These are phyloP conservation scores for Clavispora phyllophila DNA, from an alignment of 805 yeast genomes.

Conservation along the genomic window DNA sequence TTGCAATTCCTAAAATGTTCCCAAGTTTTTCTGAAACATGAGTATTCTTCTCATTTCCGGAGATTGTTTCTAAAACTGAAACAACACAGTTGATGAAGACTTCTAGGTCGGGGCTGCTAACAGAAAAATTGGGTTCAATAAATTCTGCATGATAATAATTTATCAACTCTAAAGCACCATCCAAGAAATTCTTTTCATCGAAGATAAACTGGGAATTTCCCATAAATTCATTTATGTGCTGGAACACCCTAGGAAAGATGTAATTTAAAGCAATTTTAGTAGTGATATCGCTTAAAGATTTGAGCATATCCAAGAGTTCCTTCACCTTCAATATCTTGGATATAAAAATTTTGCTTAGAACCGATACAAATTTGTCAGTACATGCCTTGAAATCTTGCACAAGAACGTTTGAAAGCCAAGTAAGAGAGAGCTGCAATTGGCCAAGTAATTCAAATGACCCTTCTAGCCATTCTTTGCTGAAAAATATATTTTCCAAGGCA, in stretches of 20 bases:
- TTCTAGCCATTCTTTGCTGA: conserved; percentile 32
- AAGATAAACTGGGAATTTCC: conserved; percentile 29
- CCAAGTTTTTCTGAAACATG: conserved; percentile 14
- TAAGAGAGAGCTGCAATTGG: conserved; percentile 22
- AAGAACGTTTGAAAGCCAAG: conserved; percentile 21
- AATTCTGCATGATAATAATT: conserved; percentile 26
- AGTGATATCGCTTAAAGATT: conserved; percentile 30
- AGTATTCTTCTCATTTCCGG: not conserved
- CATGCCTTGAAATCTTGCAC: conserved; percentile 5
- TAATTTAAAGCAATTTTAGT: conserved; percentile 27
- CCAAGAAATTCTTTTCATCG: conserved; percentile 27
- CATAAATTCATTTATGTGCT: conserved; percentile 31
- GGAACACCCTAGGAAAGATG: conserved; percentile 32
- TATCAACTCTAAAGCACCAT: conserved; percentile 22
- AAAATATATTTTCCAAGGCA: conserved; percentile 21
- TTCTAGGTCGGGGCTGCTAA: conserved; percentile 19
- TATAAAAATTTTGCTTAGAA: conserved; percentile 34
- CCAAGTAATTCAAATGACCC: conserved; percentile 36
- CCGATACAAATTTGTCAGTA: conserved; percentile 24
- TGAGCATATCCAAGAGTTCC: conserved; percentile 21
- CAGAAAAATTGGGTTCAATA: conserved; percentile 22
- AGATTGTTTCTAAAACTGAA: conserved; percentile 25
- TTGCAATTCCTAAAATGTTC: conserved; percentile 21
- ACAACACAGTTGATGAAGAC: conserved; percentile 25
- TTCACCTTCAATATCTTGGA: conserved; percentile 20